A percentile compares a stretch with the other conserved stretches of the same genome.
Evolutionary conservation across 169 alveolate genomes (phyloP).

Genomic region (Plasmodium knowlesi): DNA sequence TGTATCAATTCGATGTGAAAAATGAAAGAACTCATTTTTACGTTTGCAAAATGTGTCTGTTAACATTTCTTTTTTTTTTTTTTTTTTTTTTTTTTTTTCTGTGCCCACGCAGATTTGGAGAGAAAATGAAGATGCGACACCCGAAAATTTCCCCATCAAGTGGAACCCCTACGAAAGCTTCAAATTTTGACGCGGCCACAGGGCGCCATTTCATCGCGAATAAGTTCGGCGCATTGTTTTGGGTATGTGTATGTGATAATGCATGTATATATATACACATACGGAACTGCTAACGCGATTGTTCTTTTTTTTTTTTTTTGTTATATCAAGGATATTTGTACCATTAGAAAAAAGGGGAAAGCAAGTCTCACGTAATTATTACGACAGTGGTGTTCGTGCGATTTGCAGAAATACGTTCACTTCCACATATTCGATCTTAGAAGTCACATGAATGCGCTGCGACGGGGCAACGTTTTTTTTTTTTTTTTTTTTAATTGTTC

Average conservation of each 20-base stretch:
- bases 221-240: background rate
- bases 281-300: background rate
- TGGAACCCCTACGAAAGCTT: constrained; percentile 80
- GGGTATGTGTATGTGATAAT: background rate
- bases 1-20: background rate
- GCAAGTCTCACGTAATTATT: background rate
- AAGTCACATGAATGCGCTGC: background rate
- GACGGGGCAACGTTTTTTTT: background rate
- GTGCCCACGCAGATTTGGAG: constrained; percentile 72
- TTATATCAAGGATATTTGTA: background rate
- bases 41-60: background rate
- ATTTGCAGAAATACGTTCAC: background rate
- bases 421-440: background rate
- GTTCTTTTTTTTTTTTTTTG: background rate
- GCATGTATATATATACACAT: background rate
- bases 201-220: background rate
- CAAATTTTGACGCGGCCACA: constrained; percentile 59
- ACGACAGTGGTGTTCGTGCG: background rate
- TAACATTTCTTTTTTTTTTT: background rate
- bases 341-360: background rate
- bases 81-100: background rate
- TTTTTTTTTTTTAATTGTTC: background rate
- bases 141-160: constrained; percentile 83
- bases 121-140: constrained; percentile 85
- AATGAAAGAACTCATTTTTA: background rate